Evolutionary conservation across 2,329 filamentous ascomycete species (phyloP).

Genomic region (Aspergillus pseudoglaucus): DNA sequence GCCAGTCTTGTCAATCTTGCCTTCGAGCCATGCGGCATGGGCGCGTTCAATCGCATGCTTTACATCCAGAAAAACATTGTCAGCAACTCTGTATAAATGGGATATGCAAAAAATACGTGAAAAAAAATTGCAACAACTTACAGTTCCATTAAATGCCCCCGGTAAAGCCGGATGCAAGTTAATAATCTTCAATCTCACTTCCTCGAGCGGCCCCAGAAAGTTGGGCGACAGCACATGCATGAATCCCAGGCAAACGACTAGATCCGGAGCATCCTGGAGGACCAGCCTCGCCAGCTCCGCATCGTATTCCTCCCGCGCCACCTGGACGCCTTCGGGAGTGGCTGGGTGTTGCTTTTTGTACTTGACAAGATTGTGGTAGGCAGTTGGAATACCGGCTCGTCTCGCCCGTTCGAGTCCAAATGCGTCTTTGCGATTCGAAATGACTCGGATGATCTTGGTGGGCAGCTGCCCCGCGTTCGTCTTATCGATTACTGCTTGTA

Average conservation of each 20-base stretch:
- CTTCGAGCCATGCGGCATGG: conserved; percentile 63
- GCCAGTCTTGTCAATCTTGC: conserved; percentile 63
- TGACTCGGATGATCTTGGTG: conserved; percentile 55
- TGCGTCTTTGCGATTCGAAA: conserved; percentile 59
- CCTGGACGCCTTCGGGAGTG: conserved; percentile 43
- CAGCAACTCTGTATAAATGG: not conserved
- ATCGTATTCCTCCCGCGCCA: conserved; percentile 64
- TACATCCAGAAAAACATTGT: not conserved
- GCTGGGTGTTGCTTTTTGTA: conserved; percentile 64
- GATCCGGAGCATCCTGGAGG: conserved; percentile 58
- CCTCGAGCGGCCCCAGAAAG: conserved; percentile 64
- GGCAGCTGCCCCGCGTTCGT: conserved; percentile 44
- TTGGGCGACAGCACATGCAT: conserved; percentile 72
- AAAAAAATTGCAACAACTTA: conserved; percentile 18
- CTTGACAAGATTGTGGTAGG: conserved; percentile 74
- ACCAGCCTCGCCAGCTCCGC: conserved; percentile 65
- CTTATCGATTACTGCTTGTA: conserved; percentile 68
- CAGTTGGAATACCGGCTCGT: conserved; percentile 59
- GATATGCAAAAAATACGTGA: not conserved
- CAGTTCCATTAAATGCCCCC: conserved; percentile 68
- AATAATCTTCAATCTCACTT: conserved; percentile 61
- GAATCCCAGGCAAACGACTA: conserved; percentile 78
- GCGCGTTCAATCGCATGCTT: conserved; percentile 68
- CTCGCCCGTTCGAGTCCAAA: conserved; percentile 58
- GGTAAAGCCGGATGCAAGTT: conserved; percentile 74